A percentile compares a stretch with the other conserved stretches of the same genome.
These are phyloP conservation scores for Gigaspora rosea DNA, from an alignment of 192 early-diverging fungal species.

Conservation along the genomic window DNA sequence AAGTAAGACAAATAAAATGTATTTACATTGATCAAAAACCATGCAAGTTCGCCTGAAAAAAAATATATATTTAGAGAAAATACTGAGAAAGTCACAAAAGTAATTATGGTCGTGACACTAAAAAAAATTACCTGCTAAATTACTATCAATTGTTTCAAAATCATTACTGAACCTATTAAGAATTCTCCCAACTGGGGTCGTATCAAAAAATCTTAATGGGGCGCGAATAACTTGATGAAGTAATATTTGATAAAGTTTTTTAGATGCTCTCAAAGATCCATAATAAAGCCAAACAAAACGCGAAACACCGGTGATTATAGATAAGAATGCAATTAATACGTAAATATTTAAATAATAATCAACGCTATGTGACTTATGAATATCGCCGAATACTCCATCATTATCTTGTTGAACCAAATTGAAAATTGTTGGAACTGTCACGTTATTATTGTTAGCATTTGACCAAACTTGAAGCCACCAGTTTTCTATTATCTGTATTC, in stretches of 20 bases:
- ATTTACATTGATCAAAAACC: constrained; percentile 49
- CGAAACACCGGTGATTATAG: too few species aligned
- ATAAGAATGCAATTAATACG: not conserved
- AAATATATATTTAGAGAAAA: too few species aligned
- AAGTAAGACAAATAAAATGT: not conserved
- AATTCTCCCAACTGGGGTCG: constrained; percentile 78
- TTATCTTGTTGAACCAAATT: not conserved
- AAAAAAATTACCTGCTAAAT: constrained; percentile 30
- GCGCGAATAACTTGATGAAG: constrained; percentile 34
- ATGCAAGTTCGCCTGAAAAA: constrained; percentile 38
- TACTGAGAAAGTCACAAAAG: too few species aligned
- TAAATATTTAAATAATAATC: not conserved
- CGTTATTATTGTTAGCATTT: not conserved
- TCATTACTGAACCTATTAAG: constrained; percentile 87
- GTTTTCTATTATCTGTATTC: constrained; percentile 43
- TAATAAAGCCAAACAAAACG: too few species aligned
- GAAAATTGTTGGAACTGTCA: not conserved
- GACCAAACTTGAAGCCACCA: constrained; percentile 31
- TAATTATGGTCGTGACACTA: too few species aligned
- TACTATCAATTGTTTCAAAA: constrained; percentile 78
- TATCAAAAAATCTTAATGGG: constrained; percentile 86
- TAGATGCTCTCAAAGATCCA: too few species aligned
- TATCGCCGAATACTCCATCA: not conserved
- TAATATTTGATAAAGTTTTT: too few species aligned
- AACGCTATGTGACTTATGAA: not conserved